Percentiles rank a stretch among this genome's conserved stretches.
phyloP scores from a whole-genome alignment of 371 early-diverging fungal genomes.

The Circinella minor region DNA sequence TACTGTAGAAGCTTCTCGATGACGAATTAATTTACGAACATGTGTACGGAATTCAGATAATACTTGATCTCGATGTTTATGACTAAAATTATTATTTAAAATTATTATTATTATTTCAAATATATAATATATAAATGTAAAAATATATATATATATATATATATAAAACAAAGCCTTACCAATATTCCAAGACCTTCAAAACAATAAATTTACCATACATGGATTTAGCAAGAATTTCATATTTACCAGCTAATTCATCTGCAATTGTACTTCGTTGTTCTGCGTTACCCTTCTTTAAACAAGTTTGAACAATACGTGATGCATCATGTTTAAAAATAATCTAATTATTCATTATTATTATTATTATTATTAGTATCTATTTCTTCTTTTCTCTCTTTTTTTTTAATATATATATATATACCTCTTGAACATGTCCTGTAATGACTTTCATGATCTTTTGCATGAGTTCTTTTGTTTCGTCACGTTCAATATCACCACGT shows the following conservation, averaged over 20 bases:
- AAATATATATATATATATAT: too few species aligned
- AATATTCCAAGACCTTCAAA: conserved; percentile 83
- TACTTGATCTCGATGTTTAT: conserved; percentile 72
- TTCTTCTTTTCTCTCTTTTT: background rate
- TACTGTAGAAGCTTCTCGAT: conserved; percentile 82
- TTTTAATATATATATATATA: too few species aligned
- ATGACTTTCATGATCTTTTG: conserved; percentile 80
- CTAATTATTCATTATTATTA: conserved; percentile 27
- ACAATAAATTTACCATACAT: conserved; percentile 93
- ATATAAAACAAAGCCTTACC: conserved; percentile 51
- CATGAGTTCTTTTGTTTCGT: conserved; percentile 73
- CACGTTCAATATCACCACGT: conserved; percentile 68
- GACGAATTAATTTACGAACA: conserved; percentile 78
- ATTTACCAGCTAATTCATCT: conserved; percentile 78
- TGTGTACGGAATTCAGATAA: conserved; percentile 84
- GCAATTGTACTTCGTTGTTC: conserved; percentile 84
- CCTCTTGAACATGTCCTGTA: conserved; percentile 84
- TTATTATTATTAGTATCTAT: background rate
- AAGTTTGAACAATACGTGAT: conserved; percentile 91
- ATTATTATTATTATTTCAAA: too few species aligned
- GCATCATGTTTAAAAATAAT: conserved; percentile 96
- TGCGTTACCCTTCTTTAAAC: conserved; percentile 85
- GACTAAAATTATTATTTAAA: conserved; percentile 43
- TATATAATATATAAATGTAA: too few species aligned
- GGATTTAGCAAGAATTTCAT: conserved; percentile 74